Evolutionary conservation across 208 protist species (phyloP).

Genomic region (Trypanosoma platydactyli): DNA sequence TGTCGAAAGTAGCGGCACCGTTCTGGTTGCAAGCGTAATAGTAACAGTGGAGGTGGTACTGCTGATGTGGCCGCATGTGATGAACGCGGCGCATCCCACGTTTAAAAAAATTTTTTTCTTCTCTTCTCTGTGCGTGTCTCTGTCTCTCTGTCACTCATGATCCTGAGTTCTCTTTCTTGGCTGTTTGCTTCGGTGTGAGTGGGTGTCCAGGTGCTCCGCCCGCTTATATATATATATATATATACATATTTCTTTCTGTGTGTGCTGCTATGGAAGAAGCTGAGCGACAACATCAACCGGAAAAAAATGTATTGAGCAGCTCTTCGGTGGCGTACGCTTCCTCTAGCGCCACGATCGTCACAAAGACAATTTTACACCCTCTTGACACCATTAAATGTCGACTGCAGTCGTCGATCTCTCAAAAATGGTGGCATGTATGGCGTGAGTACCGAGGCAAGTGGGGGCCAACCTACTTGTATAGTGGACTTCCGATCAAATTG

Average conservation of each 20-base stretch:
- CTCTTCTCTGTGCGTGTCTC: not conserved
- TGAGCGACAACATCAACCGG: not conserved
- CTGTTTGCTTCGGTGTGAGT: no score
- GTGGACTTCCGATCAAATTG: slow-evolving; percentile 72
- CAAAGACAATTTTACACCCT: slow-evolving; percentile 79
- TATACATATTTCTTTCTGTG: not conserved
- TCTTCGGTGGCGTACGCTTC: slow-evolving; percentile 41
- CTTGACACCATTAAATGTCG: slow-evolving; percentile 86
- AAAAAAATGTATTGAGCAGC: not conserved
- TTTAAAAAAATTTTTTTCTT: slow-evolving; percentile 10
- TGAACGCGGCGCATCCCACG: no score
- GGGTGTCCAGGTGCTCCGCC: no score
- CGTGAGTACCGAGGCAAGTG: slow-evolving; percentile 60
- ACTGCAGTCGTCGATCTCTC: slow-evolving; percentile 38
- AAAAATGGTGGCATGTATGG: slow-evolving; percentile 29
- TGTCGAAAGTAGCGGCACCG: not conserved
- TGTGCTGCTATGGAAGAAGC: not conserved
- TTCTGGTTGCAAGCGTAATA: not conserved
- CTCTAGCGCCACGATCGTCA: slow-evolving; percentile 44
- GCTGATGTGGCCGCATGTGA: not conserved
- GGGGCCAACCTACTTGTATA: slow-evolving; percentile 61
- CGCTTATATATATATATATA: not conserved
- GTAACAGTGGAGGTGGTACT: not conserved
- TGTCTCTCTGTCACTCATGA: not conserved
- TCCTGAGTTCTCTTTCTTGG: not conserved